Evolutionary conservation across 345 rosid species (phyloP), one percentile per base, ranked within the genome.

Genomic region (Tarenaya hassleriana): DNA sequence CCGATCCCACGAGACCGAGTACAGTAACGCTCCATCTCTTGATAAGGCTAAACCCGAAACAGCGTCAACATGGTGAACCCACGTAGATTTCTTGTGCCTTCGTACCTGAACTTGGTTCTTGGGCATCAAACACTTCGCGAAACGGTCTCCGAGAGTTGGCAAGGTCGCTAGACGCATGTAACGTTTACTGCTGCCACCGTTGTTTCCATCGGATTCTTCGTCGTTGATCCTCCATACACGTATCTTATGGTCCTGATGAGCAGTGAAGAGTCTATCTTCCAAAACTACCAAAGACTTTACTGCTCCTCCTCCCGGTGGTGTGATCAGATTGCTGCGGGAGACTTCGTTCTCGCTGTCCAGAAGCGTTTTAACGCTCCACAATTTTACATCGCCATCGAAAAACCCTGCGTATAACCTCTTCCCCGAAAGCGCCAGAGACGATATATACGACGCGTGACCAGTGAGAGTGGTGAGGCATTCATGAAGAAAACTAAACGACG

Each of bases 161-260:
- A 91, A 55, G 13, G 98, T 91, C 1, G 95, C 96, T 52, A 91
- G 11, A 48, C 74, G 82, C 19, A 80, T 55, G 45, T 75, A 86
- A 41, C 61, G 79, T 39, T 70, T 80, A 47, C 1, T 7, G 50
- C 16, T 3, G 5, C 7, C 41, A 34, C 50, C 56, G 13, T 42
- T 9, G 13, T 10, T 15, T 7, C 13, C 17, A 14, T 13, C 4
- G 13, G 9, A 3, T 17, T 62, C 51, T 27, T 73, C 70, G 66
- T 50, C 56, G 35, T 51, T 75, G 52, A 84, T 78, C 72, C 67
- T 87, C 98, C 98, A 91, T 8, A 84, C 95, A 16, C 98, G 79
- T 66, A 91, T 91, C 75, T 87, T 91, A 31, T 87, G 83, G 58
- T 91, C 98, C 69, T 87, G 98, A 47, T 91, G 96, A 41, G 96